phyloP scores from a whole-genome alignment of 1,284 basidiomycete species.

The Papiliotrema flavescens region DNA sequence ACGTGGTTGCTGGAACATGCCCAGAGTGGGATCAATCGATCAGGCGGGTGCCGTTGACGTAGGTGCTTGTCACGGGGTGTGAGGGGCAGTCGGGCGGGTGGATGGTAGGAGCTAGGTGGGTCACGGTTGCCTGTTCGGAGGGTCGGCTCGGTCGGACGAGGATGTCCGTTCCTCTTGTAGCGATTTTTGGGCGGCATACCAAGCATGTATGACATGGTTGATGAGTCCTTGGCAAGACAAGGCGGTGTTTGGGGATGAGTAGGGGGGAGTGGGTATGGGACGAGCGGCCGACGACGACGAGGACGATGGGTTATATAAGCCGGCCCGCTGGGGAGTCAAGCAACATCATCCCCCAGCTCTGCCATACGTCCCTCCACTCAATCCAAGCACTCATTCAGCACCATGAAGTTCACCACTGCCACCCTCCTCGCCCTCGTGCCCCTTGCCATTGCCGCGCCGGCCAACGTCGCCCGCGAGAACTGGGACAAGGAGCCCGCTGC shows the following conservation, averaged over 20 bases:
- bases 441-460: constrained; percentile 16
- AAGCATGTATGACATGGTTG: neutral
- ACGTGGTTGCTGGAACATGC: too few species aligned
- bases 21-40: too few species aligned
- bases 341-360: neutral
- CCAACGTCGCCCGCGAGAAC: constrained; percentile 5
- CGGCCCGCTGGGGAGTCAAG: too few species aligned
- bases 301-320: neutral
- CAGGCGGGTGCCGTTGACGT: too few species aligned
- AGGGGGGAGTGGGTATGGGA: neutral
- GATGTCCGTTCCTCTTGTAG: too few species aligned
- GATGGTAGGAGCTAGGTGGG: too few species aligned
- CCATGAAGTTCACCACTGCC: constrained; percentile 8
- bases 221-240: neutral
- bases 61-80: too few species aligned
- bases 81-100: too few species aligned
- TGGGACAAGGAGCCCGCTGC: constrained; percentile 15
- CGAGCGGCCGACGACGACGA: too few species aligned
- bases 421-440: constrained; percentile 17
- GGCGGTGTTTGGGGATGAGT: neutral
- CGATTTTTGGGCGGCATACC: too few species aligned
- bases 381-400: neutral
- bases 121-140: too few species aligned
- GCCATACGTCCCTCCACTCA: neutral
- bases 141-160: too few species aligned